Percentiles rank a stretch among this genome's conserved stretches.
These are phyloP conservation scores for Soucietia sequanensis DNA, from an alignment of 805 yeast species.

Conservation along the genomic window DNA sequence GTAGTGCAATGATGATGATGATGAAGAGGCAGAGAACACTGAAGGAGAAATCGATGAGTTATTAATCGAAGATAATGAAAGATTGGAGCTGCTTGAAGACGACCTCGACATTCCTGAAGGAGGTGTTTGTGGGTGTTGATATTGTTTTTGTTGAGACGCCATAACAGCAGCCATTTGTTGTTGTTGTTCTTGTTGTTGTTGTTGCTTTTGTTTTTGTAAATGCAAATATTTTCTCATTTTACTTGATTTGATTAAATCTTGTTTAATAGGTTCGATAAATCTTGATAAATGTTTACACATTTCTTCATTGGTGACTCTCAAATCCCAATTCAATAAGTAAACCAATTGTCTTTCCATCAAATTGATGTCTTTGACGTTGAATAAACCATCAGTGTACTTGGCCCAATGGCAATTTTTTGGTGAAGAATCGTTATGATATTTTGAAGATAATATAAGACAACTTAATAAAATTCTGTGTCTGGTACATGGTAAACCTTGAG, in stretches of 20 bases:
- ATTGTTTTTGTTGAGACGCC: conserved; percentile 4
- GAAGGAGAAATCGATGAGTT: conserved; percentile 4
- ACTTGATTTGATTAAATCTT: conserved; percentile 30
- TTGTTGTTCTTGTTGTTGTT: conserved; percentile 10
- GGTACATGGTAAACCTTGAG: conserved; percentile 77
- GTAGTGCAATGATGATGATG: neutral
- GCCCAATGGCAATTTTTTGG: conserved; percentile 83
- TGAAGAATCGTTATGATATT: conserved; percentile 74
- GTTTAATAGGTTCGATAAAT: conserved; percentile 54
- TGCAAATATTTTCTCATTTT: conserved; percentile 32
- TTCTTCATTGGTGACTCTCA: conserved; percentile 47
- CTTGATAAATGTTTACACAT: conserved; percentile 39
- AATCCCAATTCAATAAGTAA: conserved; percentile 68
- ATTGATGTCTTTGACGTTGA: conserved; percentile 65
- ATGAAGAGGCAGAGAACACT: neutral
- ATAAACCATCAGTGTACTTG: conserved; percentile 71
- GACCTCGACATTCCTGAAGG: conserved; percentile 11
- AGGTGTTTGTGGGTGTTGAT: conserved; percentile 4
- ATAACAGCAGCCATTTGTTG: conserved; percentile 4
- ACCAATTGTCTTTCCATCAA: conserved; percentile 78
- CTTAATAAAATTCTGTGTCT: conserved; percentile 76
- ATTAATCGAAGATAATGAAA: conserved; percentile 12
- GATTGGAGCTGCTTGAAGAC: conserved; percentile 14
- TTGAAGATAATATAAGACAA: conserved; percentile 69
- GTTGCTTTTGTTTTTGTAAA: conserved; percentile 18